Conservation (phyloP, 2,329 filamentous ascomycete species). For the Trichoderma hamatum region DNA sequence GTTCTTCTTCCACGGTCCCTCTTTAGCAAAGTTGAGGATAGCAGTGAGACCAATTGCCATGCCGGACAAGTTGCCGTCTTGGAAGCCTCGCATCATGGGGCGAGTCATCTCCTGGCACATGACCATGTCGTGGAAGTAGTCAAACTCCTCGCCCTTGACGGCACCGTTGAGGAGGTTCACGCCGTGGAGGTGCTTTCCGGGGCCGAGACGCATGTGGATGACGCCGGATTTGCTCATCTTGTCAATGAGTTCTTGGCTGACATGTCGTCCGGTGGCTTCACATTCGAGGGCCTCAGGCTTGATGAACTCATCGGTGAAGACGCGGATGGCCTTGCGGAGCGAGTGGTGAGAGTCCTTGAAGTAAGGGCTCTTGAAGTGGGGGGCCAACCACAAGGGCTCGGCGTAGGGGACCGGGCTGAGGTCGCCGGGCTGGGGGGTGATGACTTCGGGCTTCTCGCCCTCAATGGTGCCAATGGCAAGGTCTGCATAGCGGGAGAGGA, state of each 20-base stretch:
- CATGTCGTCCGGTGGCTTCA: slow-evolving; percentile 72
- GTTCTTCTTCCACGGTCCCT: slow-evolving; percentile 65
- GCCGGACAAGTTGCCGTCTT: slow-evolving; percentile 84
- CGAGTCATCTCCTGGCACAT: slow-evolving; percentile 73
- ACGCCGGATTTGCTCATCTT: slow-evolving; percentile 75
- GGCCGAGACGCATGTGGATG: slow-evolving; percentile 80
- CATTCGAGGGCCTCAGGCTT: slow-evolving; percentile 75
- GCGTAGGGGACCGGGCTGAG: slow-evolving; percentile 79
- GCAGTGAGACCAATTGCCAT: slow-evolving; percentile 83
- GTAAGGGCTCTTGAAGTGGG: slow-evolving; percentile 77
- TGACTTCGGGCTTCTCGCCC: slow-evolving; percentile 74
- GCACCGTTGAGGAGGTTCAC: slow-evolving; percentile 68
- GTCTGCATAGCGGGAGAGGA: slow-evolving; percentile 76
- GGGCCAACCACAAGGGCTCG: slow-evolving; percentile 80
- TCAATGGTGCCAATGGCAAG: slow-evolving; percentile 76
- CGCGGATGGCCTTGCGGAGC: slow-evolving; percentile 69
- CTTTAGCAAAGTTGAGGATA: slow-evolving; percentile 75
- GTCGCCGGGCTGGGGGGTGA: slow-evolving; percentile 70
- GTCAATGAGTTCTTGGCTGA: slow-evolving; percentile 73
- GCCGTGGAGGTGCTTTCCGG: slow-evolving; percentile 79
- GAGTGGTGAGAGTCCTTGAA: slow-evolving; percentile 74
- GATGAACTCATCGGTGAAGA: slow-evolving; percentile 73
- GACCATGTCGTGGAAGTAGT: slow-evolving; percentile 85
- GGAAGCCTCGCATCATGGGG: slow-evolving; percentile 75
- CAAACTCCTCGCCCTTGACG: slow-evolving; percentile 77